Evolutionary conservation across 1,284 basidiomycete genomes (phyloP), one percentile per base, ranked within the genome.

Genomic region (Tilletia setariae): DNA sequence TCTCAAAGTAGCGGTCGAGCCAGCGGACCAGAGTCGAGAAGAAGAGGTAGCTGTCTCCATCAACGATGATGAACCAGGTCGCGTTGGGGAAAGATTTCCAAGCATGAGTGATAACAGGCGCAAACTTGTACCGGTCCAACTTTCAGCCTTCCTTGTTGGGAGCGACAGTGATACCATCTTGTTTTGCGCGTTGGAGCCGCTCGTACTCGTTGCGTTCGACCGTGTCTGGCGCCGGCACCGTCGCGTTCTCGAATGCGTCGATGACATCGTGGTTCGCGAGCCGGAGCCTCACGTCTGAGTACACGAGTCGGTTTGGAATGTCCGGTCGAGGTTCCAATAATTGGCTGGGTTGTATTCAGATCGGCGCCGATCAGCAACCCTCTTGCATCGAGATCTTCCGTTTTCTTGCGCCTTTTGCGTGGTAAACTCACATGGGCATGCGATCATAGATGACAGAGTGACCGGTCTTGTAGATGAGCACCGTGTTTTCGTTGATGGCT

Each of bases 91-190:
- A 61, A 4, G 15, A 7, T 19, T 61, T 61, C 56, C 56, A 61
- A 13, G 56, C 56, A 16, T 61, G 30, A 8, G 56, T 61, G 16
- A 16, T 40, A 9, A 61, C 9, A 15, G 56, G 56, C 23, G 56
- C 56, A 35, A 61, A 61, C 32, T 61, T 61, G 56, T 32, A 61
- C n/a, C 56, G 56, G 28, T 61, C 56, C 13, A 61, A 21, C 19
- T 30, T 21, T 30, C 56, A 61, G 9, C 32, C 56, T 21, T 13
- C 6, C 51, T 23, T 53, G 11, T 11, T 32, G 11, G 51, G 21
- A 25, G 51, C 51, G 6, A 53, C 51, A 28, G 21, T 23, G 21
- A 25, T 11, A 2, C 51, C 56, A 3, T 61, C 32, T 19, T 61
- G 9, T 25, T 61, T 25, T 25, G 56, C 56, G 28, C 16, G 28